Base-by-base conservation (phyloP, 768 basidiomycete species). In the Tylopilus sp. region DNA sequence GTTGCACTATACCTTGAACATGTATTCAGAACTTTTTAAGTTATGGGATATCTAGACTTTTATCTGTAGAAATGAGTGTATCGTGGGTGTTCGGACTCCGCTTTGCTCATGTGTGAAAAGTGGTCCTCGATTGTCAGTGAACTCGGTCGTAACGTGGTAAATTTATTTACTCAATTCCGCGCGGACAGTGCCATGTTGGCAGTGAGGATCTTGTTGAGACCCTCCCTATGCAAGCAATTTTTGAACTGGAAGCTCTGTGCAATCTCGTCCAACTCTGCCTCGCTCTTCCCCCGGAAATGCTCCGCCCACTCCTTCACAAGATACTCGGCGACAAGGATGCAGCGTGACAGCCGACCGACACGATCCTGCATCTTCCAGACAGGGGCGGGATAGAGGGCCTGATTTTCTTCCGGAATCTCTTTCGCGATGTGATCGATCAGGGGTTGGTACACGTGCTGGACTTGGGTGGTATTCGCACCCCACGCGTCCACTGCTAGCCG, bases 191-290 rank as follows among this genome's bases (percentile, higher is more conserved):
- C 57, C 25, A 77, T 74, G 50, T 73, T 75, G 33, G 70, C 75
- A 23, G 67, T 74, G 62, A 83, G 60, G 44, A 82, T 75, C 53
- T 68, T 70, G 62, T 86, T 86, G 60, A 92, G 66, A 23, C 79
- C 82, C 18, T 84, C 82, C 41, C 90, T 71, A 69, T 82, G 80
- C 63, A 79, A 59, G 69, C 89, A 92, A 47, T 81, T 75, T 44
- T 81, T 82, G 57, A 83, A 86, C 64, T 73, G 74, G 73, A 92
- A 91, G 66, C 86, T 86, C 58, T 75, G 73, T n/a, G 89, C 88
- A 44, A 92, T 75, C 55, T 71, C 78, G 57, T 92, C 88, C 39
- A 92, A 64, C 71, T 89, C 81, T 44, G 65, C 73, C 58, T 78
- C 71, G 30, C 67, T 76, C 73, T 78, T 79, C 0, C 83, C 82